Base-by-base conservation (phyloP, 257 asterid species). In the Perilla frutescens region DNA sequence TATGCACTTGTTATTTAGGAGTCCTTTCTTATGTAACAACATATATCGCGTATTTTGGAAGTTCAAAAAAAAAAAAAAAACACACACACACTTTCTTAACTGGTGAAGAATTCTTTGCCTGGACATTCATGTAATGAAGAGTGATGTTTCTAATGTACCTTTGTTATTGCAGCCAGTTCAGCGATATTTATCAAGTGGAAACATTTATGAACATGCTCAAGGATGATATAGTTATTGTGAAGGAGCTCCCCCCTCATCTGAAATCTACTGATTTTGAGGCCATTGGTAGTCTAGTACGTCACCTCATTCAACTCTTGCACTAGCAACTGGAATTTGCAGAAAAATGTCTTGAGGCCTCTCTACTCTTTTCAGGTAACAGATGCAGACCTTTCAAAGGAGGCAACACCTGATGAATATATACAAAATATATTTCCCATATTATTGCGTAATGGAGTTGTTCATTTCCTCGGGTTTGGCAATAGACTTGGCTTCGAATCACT, bases 401-500 rank as follows among this genome's bases (percentile, higher is more conserved):
- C 98, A 70, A 80, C 89, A 11, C 88, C 92, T n/a, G 81, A 77
- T 67, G 96, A 95, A 60, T 92, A 92, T 79, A 76, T 90, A 6
- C 72, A 56, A 47, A 90, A 81, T 7, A 72, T 92, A 72, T 85
- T 86, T 63, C 99, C 96, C 26, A 76, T 90, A 72, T 81, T 95
- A 65, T 15, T 68, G 74, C 91, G 74, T 36, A 90, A 90, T 75
- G 84, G 88, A 63, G 85, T 88, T 36, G 96, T 94, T 78, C 97
- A 91, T 83, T 88, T 94, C 77, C 96, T 94, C 32, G 99, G 99
- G 81, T 94, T 84, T 81, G 99, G 97, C 13, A 94, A 94, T 71
- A 85, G 99, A 5, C 96, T 94, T 13, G 97, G 96, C 9, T 94
- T 94, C 64, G 95, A 90, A 62, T 92, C 93, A 7, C 49, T 95